These are phyloP conservation scores for Syzygium grande DNA, from an alignment of 345 rosid species.

Conservation along the genomic window DNA sequence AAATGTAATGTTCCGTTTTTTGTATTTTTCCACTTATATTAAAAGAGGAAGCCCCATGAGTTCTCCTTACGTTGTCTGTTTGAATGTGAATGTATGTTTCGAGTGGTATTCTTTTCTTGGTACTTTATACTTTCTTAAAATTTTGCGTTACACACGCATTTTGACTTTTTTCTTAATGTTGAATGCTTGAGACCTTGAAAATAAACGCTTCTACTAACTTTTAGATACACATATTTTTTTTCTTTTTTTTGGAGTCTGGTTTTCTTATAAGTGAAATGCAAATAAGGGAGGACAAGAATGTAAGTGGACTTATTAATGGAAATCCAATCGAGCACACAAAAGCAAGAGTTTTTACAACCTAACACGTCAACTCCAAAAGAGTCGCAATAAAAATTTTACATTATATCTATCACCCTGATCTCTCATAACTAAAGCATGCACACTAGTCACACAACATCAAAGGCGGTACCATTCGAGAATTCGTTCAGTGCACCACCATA, in stretches of 20 bases:
- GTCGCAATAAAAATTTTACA: not conserved
- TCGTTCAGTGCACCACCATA: not conserved
- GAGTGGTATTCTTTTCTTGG: not conserved
- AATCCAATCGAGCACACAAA: not conserved
- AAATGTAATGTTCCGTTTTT: not conserved
- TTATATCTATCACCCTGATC: too few species aligned
- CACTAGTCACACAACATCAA: too few species aligned
- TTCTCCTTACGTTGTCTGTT: not conserved
- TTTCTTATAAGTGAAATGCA: not conserved
- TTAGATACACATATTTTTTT: not conserved
- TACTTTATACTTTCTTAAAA: too few species aligned
- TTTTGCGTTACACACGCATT: not conserved
- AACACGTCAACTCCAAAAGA: not conserved
- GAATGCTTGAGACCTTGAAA: not conserved
- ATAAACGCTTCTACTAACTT: not conserved
- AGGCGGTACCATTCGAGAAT: not conserved
- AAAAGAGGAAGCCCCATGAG: not conserved
- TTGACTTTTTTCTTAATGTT: not conserved
- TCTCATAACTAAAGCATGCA: too few species aligned
- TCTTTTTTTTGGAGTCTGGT: not conserved
- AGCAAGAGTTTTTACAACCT: not conserved
- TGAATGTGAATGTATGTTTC: not conserved
- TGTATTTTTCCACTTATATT: not conserved
- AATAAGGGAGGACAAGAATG: not conserved
- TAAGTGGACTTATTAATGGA: not conserved